Evolutionary conservation across 257 asterid genomes (phyloP), one percentile per base, ranked within the genome.

Genomic region (Solanum arcanum): DNA sequence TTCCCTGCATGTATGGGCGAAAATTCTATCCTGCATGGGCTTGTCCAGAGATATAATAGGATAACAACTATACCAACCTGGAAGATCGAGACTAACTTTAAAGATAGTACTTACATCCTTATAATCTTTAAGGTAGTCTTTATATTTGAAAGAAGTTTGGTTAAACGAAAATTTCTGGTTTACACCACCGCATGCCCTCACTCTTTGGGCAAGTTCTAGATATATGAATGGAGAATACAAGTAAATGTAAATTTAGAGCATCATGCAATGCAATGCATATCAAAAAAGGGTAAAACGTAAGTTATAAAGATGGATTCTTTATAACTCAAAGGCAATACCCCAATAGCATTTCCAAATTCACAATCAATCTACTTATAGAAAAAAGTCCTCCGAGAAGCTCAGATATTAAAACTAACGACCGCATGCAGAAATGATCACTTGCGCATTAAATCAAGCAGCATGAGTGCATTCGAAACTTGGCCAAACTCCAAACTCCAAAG

Each of bases 401-500:
- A 31, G 25, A 44, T 52, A 85, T 13, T 8, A 18, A 68, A 78
- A 46, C 46, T 6, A 62, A 85, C 44, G 18, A 15, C 52, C 6
- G 25, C 77, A 70, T 68, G 88, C 87, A 42, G 35, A 47, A 73
- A 80, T n/a, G 31, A 29, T 69, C 41, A 69, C 83, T 82, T 46
- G 64, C 75, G 73, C 87, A 89, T 72, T 86, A 74, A 72, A 66
- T 86, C 87, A 82, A 76, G 77, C 87, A 86, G 70, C 47, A 56
- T 20, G 44, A 86, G n/a, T 68, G 85, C 88, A 83, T 31, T 5
- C 20, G 11, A 76, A 83, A 33, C 33, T 15, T n/a, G 60, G 69
- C 72, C 72, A 64, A 64, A 69, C 64, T 52, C 23, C 23, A 64
- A 62, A 29, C 41, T 31, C 86, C 27, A 62, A 83, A 66, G 60